A percentile compares a stretch with the other conserved stretches of the same genome.
Evolutionary conservation across 2,329 filamentous ascomycete genomes (phyloP).

Genomic region (Fusarium globosum): DNA sequence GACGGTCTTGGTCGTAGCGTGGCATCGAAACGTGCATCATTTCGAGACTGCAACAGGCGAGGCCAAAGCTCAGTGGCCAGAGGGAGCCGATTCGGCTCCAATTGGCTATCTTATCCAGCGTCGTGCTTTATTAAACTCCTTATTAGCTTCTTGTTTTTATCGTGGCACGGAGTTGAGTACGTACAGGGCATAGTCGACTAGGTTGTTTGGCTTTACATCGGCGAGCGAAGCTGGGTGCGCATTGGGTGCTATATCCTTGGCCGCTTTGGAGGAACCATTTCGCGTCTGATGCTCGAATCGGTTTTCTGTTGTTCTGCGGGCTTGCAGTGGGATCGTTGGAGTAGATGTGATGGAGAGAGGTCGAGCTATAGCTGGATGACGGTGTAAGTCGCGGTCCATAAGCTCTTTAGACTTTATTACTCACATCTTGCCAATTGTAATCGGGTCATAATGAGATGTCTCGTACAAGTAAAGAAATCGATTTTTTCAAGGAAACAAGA

Average conservation of each 20-base stretch:
- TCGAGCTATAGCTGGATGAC: not conserved
- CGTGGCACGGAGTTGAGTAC: rapidly evolving
- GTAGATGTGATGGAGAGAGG: not conserved
- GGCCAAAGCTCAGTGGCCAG: slow-evolving; percentile 71
- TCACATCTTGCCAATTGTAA: slow-evolving; percentile 10
- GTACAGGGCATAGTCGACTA: slow-evolving; percentile 33
- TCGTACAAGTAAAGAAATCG: rapidly evolving
- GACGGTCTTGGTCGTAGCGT: slow-evolving; percentile 71
- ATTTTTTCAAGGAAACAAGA: not conserved
- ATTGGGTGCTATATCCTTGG: not conserved
- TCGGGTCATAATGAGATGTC: not conserved
- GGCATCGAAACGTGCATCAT: slow-evolving; percentile 74
- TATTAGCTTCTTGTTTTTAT: not conserved
- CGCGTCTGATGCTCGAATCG: not conserved
- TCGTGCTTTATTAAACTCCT: slow-evolving; percentile 53
- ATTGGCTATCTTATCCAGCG: slow-evolving; percentile 64
- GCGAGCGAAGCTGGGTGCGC: not conserved
- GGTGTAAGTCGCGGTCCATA: slow-evolving; percentile 20
- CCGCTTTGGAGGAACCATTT: not conserved
- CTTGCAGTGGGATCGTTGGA: not conserved
- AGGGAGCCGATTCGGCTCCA: slow-evolving; percentile 70
- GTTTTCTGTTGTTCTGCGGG: not conserved
- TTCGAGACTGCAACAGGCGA: slow-evolving; percentile 71
- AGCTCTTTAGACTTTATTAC: not conserved
- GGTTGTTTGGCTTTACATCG: slow-evolving; percentile 16